Percentiles rank a stretch among this genome's conserved stretches.
Conservation (phyloP, 2,329 filamentous ascomycete species). For the Lachnellula subtilissima region DNA sequence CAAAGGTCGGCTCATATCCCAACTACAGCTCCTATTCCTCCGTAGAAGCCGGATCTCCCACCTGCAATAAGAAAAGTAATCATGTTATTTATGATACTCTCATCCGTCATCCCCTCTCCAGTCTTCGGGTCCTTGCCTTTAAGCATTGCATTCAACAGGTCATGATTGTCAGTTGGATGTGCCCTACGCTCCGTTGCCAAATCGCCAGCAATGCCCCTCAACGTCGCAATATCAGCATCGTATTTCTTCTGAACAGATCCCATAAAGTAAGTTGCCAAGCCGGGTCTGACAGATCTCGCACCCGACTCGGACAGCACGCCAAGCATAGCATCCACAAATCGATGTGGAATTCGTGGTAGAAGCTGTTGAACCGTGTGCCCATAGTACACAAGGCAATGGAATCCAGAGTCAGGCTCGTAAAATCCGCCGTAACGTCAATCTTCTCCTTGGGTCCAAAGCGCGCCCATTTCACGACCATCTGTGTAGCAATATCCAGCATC, state of each 20-base stretch:
- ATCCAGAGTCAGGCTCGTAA: slow-evolving; percentile 67
- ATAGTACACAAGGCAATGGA: slow-evolving; percentile 69
- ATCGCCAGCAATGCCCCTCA: slow-evolving; percentile 53
- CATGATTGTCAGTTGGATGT: slow-evolving; percentile 53
- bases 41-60: slow-evolving; percentile 48
- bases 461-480: slow-evolving; percentile 65
- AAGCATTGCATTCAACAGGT: slow-evolving; percentile 67
- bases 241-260: slow-evolving; percentile 42
- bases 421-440: slow-evolving; percentile 61
- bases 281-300: slow-evolving; percentile 43
- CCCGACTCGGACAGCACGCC: slow-evolving; percentile 56
- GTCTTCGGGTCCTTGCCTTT: slow-evolving; percentile 63
- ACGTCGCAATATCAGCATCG: slow-evolving; percentile 47
- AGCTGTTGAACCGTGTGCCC: slow-evolving; percentile 74
- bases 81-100: slow-evolving; percentile 63
- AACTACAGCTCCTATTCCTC: slow-evolving; percentile 14
- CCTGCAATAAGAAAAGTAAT: slow-evolving; percentile 62
- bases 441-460: slow-evolving; percentile 52
- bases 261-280: slow-evolving; percentile 45
- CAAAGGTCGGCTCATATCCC: not conserved
- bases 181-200: slow-evolving; percentile 55
- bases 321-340: slow-evolving; percentile 65
- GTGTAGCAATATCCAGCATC: slow-evolving; percentile 63
- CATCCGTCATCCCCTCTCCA: slow-evolving; percentile 57
- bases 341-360: slow-evolving; percentile 64